Evolutionary conservation across 768 basidiomycete species (phyloP).

Genomic region (Brasilioporus rufonigricans): DNA sequence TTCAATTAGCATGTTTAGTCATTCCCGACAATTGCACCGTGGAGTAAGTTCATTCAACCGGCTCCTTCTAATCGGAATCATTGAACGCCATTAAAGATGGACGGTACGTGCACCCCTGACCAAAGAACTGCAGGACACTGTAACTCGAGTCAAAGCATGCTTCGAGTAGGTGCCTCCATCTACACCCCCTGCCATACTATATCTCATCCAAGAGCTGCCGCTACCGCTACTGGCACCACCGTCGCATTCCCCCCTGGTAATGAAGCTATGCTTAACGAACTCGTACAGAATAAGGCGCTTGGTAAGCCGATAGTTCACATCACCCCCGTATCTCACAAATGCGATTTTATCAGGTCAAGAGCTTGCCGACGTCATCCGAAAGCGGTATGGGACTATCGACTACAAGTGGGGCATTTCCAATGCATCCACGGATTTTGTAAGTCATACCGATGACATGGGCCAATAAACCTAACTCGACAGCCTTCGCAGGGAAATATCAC

Average conservation of each 20-base stretch:
- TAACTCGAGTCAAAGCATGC: conserved; percentile 64
- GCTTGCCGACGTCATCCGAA: conserved; percentile 57
- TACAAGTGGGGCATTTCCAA: conserved; percentile 66
- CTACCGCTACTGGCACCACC: conserved; percentile 62
- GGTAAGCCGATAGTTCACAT: conserved; percentile 34
- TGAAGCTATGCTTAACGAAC: conserved; percentile 43
- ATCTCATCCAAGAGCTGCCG: conserved; percentile 51
- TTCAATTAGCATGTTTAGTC: conserved; percentile 42
- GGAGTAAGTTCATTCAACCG: conserved; percentile 40
- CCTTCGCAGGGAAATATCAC: conserved; percentile 50
- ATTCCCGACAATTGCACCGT: conserved; percentile 81
- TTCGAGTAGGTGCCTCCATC: conserved; percentile 54
- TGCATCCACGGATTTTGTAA: conserved; percentile 83
- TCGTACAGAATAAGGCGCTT: conserved; percentile 66
- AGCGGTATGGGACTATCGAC: conserved; percentile 60
- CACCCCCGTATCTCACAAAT: neutral
- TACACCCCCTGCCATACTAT: neutral
- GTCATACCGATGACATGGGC: conserved; percentile 21
- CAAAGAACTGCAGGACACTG: conserved; percentile 54
- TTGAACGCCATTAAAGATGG: conserved; percentile 43
- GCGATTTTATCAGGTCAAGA: conserved; percentile 48
- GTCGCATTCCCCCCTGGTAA: conserved; percentile 31
- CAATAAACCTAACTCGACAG: neutral
- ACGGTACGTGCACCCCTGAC: conserved; percentile 70
- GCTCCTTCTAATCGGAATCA: neutral